These are phyloP conservation scores for Aspergillus piperis DNA, from an alignment of 2,329 filamentous ascomycete genomes.

Conservation along the genomic window DNA sequence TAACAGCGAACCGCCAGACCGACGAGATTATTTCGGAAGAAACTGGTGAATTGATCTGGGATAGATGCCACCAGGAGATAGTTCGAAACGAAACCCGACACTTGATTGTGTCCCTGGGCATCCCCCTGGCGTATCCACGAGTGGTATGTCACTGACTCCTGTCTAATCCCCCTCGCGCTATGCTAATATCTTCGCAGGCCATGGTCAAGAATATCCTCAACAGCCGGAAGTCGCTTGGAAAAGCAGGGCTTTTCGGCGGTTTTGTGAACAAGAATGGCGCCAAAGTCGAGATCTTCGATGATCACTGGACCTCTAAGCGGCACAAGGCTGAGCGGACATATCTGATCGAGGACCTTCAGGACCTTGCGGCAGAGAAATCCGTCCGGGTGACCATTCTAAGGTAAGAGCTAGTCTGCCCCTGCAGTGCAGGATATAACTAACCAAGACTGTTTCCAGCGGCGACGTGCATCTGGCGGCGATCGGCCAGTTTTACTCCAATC, in stretches of 20 bases:
- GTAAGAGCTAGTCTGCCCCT: conserved; percentile 39
- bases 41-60: conserved; percentile 84
- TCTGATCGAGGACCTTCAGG: conserved; percentile 87
- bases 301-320: conserved; percentile 96
- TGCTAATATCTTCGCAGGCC: conserved; percentile 51
- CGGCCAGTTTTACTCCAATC: conserved; percentile 92
- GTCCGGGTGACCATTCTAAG: conserved; percentile 86
- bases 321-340: conserved; percentile 88
- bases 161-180: conserved; percentile 33
- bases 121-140: conserved; percentile 79
- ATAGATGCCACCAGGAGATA: conserved; percentile 80
- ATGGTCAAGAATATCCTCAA: conserved; percentile 72
- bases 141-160: conserved; percentile 56
- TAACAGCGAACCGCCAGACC: conserved; percentile 46
- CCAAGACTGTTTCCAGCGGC: conserved; percentile 56
- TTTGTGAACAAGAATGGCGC: conserved; percentile 89
- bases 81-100: conserved; percentile 84
- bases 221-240: conserved; percentile 83
- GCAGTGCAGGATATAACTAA: background rate
- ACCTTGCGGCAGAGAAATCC: conserved; percentile 88
- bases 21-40: conserved; percentile 77
- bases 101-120: conserved; percentile 80
- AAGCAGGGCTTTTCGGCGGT: conserved; percentile 74
- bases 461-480: conserved; percentile 92
- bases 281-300: conserved; percentile 87